These are phyloP conservation scores for Hirsutella thompsonii DNA, from an alignment of 2,329 filamentous ascomycete species.

Conservation along the genomic window DNA sequence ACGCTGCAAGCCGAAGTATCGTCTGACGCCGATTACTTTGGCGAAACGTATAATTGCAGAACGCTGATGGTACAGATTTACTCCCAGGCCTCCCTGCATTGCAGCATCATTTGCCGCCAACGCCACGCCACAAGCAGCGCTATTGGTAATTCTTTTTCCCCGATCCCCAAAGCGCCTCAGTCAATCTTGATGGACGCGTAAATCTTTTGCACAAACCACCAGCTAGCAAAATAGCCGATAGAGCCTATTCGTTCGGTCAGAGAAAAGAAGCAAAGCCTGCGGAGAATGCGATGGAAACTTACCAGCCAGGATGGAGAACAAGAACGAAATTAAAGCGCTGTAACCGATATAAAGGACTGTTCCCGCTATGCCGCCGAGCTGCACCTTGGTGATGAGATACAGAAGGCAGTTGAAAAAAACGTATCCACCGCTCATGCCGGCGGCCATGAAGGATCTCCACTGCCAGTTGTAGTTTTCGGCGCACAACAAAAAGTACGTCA, in stretches of 20 bases:
- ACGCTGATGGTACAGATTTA: no score
- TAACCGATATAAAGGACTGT: constrained; percentile 91
- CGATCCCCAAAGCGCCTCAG: constrained; percentile 25
- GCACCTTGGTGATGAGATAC: constrained; percentile 82
- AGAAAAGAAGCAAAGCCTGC: background rate
- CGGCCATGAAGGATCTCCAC: constrained; percentile 87
- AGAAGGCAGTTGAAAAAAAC: constrained; percentile 85
- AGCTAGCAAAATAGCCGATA: constrained; percentile 91
- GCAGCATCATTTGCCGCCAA: background rate
- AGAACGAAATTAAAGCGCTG: constrained; percentile 73
- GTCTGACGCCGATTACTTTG: no score
- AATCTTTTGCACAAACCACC: constrained; percentile 87
- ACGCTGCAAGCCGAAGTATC: no score
- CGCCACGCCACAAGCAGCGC: background rate
- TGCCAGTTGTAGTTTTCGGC: constrained; percentile 99
- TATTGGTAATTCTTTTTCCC: background rate
- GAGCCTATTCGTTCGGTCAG: constrained; percentile 46
- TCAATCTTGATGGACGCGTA: constrained; percentile 98
- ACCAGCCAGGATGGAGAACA: constrained; percentile 94
- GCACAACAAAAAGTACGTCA: constrained; percentile 94
- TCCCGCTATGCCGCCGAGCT: constrained; percentile 71
- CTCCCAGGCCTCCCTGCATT: no score
- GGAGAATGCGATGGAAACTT: constrained; percentile 23
- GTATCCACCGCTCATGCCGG: constrained; percentile 80
- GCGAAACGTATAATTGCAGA: no score